These are phyloP conservation scores for Thermochaetoides dissita DNA, from an alignment of 2,329 filamentous ascomycete genomes.

Conservation along the genomic window DNA sequence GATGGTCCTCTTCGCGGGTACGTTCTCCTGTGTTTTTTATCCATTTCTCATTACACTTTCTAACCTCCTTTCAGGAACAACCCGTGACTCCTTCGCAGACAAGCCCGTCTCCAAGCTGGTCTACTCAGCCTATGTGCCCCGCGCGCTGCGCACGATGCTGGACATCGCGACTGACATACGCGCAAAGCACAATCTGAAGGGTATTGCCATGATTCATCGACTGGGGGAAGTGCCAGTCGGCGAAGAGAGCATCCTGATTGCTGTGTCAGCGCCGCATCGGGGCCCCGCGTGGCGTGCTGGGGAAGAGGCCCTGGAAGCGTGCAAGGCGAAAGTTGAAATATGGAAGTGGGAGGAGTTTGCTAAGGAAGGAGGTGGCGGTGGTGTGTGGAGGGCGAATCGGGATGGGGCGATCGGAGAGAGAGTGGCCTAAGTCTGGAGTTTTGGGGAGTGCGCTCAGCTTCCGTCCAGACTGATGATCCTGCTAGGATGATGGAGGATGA, in stretches of 20 bases:
- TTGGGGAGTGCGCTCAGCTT: too few relatives aligned
- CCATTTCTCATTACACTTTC: not conserved
- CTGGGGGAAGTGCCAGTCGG: slow-evolving; percentile 74
- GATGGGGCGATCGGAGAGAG: slow-evolving; percentile 37
- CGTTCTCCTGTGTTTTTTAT: not conserved
- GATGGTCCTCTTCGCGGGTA: slow-evolving; percentile 63
- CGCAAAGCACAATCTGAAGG: slow-evolving; percentile 50
- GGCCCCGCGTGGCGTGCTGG: slow-evolving; percentile 75
- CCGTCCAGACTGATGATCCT: too few relatives aligned
- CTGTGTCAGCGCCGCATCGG: slow-evolving; percentile 70
- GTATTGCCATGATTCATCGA: slow-evolving; percentile 70
- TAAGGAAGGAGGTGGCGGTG: slow-evolving; percentile 41
- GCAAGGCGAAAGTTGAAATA: slow-evolving; percentile 79
- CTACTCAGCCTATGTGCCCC: slow-evolving; percentile 60
- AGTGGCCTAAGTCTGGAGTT: slow-evolving; percentile 1
- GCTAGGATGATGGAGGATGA: too few relatives aligned
- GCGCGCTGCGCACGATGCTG: slow-evolving; percentile 56
- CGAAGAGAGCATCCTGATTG: slow-evolving; percentile 88
- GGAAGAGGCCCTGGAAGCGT: slow-evolving; percentile 76
- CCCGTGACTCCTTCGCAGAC: slow-evolving; percentile 57
- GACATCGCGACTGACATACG: slow-evolving; percentile 45
- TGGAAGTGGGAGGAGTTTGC: slow-evolving; percentile 91
- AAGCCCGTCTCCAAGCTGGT: slow-evolving; percentile 61
- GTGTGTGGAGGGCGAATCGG: slow-evolving; percentile 76
- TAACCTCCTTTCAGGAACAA: slow-evolving; percentile 43